Percentiles rank a stretch among this genome's conserved stretches.
Conservation (phyloP, 192 early-diverging fungal species). For the Coemansia sp. region DNA sequence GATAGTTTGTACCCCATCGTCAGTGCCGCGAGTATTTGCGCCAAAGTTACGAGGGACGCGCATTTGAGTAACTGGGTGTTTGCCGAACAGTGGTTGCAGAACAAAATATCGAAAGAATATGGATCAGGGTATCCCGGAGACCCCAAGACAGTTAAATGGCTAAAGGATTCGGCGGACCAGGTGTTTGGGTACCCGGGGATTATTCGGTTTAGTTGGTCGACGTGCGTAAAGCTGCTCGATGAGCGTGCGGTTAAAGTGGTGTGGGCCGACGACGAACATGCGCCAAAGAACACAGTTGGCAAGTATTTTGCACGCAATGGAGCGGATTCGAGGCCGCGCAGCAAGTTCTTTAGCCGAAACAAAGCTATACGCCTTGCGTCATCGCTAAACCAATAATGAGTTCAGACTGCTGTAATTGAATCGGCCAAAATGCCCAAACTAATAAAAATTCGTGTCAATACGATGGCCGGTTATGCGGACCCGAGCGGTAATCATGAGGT, state of each 20-base stretch:
- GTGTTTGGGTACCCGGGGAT: constrained; percentile 93
- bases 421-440: not conserved
- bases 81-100: constrained; percentile 39
- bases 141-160: constrained; percentile 87
- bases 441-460: constrained; percentile 6
- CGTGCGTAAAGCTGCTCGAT: constrained; percentile 70
- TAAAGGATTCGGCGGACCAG: constrained; percentile 68
- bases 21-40: constrained; percentile 92
- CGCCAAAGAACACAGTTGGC: not conserved
- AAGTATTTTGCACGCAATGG: not conserved
- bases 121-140: constrained; percentile 92
- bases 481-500: constrained; percentile 4
- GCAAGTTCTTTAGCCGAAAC: constrained; percentile 37
- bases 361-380: constrained; percentile 12
- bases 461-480: not conserved
- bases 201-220: constrained; percentile 95
- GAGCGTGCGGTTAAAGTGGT: constrained; percentile 32
- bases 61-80: constrained; percentile 47
- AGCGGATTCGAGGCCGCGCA: constrained; percentile 16
- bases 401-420: not conserved
- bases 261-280: constrained; percentile 37
- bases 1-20: constrained; percentile 93
- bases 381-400: constrained; percentile 11
- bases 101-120: constrained; percentile 56
- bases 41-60: constrained; percentile 69